phyloP scores from a whole-genome alignment of 768 basidiomycete species.

The Hygrophorus russula region DNA sequence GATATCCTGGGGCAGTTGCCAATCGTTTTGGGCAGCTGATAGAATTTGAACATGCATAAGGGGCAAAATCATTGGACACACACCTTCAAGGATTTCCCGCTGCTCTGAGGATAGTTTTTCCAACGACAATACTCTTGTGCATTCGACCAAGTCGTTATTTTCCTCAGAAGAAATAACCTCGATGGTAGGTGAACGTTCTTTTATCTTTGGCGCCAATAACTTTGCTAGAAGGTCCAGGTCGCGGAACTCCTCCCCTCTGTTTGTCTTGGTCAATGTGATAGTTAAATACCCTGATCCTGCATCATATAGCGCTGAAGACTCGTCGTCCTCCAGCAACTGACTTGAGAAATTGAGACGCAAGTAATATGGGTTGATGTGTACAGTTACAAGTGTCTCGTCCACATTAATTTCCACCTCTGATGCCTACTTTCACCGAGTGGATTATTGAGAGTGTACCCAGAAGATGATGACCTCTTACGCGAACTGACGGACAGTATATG shows the following conservation, averaged over 20 bases:
- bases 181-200: constrained; percentile 29
- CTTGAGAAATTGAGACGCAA: constrained; percentile 70
- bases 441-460: constrained; percentile 2
- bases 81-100: constrained; percentile 53
- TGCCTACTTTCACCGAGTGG: constrained; percentile 41
- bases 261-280: constrained; percentile 60
- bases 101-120: constrained; percentile 37
- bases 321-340: constrained; percentile 54
- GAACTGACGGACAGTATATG: constrained; percentile 62
- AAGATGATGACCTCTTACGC: constrained; percentile 30
- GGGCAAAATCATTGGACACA: neutral
- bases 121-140: constrained; percentile 13
- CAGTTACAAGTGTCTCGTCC: constrained; percentile 54
- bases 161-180: constrained; percentile 39
- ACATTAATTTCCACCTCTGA: constrained; percentile 73
- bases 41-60: neutral
- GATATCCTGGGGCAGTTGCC: constrained; percentile 62
- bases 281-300: constrained; percentile 69
- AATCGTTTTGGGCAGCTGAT: constrained; percentile 66
- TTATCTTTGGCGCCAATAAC: constrained; percentile 56
- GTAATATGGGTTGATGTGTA: constrained; percentile 80
- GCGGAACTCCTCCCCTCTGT: constrained; percentile 53
- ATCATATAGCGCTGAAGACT: constrained; percentile 64
- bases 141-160: constrained; percentile 29
- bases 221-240: constrained; percentile 75